Evolutionary conservation across 2,329 filamentous ascomycete genomes (phyloP), one percentile per base, ranked within the genome.

Genomic region (Aspergillus ustus): DNA sequence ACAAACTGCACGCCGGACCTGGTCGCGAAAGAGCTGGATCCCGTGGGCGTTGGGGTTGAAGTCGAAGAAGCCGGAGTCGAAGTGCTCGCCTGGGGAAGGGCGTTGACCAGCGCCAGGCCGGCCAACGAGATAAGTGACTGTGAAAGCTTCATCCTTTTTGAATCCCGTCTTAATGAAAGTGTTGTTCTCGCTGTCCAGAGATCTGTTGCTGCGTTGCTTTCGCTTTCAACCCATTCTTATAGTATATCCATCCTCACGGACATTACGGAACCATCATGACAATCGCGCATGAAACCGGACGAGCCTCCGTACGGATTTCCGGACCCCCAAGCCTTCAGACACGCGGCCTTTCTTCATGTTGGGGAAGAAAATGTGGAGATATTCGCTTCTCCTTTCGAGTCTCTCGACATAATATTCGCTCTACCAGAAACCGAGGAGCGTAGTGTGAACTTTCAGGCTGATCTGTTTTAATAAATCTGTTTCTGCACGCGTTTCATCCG

Each of bases 1-100:
- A 71, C 69, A 65, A 81, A 81, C 2, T 73, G 63, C 1, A 73
- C 63, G 4, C 69, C 72, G 11, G 65, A 69, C 2, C 65, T 70
- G 17, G 57, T 68, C 13, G 70, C 52, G 52, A 74, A 73, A 3
- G 63, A 66, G 44, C 64, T 60, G 1, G 67, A 56, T 17, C 50
- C 57, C 7, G 65, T 51, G 0, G 31, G 37, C 6, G 49, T 20
- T 2, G 60, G n/a, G 11, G 45, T 44, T 25, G 57, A 44, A 2
- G 59, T 50, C 8, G 51, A 11, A 5, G 52, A 8, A n/a, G n/a
- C n/a, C 17, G 40, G 19, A 9, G 57, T 49, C 4, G 29, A 19
- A 13, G 34, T 40, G 25, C 25, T 25, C 3, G 59, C 52, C 52
- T 45, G 67, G 57, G 43, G 66, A 31, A 73, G 49, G 44, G 66